These are phyloP conservation scores for Talinum fruticosum DNA, from an alignment of 148 eudicot genomes.

Conservation along the genomic window DNA sequence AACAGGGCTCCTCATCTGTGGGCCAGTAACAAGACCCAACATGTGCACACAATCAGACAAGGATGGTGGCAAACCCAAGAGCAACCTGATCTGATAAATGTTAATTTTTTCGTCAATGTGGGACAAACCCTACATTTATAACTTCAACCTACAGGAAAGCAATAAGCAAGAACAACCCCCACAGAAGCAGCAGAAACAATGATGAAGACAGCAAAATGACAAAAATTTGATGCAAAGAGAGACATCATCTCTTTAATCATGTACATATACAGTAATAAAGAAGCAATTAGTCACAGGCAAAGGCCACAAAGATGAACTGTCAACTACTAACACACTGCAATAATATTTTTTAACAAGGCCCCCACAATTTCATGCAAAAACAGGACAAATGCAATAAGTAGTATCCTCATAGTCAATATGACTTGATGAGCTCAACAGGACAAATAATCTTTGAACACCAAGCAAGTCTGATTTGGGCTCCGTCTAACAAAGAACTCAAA, in stretches of 20 bases:
- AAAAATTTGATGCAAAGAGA: not conserved
- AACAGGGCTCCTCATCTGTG: no score
- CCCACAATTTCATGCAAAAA: not conserved
- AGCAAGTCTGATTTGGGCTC: not conserved
- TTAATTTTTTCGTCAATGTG: no score
- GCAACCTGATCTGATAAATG: no score
- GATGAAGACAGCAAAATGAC: not conserved
- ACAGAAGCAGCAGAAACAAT: not conserved
- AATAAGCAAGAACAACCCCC: not conserved
- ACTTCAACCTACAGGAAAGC: no score
- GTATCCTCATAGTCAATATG: no score
- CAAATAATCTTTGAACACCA: not conserved
- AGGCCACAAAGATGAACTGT: not conserved
- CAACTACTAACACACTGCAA: not conserved
- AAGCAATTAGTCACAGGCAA: not conserved
- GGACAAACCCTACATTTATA: no score
- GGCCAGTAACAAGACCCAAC: no score
- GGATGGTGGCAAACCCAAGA: no score
- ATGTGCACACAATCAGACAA: no score
- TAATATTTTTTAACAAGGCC: not conserved
- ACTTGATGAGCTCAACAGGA: not conserved
- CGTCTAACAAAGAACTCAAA: not conserved
- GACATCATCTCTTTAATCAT: not conserved
- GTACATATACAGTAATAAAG: not conserved
- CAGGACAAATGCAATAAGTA: no score